Evolutionary conservation across 2,329 filamentous ascomycete genomes (phyloP).

Genomic region (Zymoseptoria tritici): DNA sequence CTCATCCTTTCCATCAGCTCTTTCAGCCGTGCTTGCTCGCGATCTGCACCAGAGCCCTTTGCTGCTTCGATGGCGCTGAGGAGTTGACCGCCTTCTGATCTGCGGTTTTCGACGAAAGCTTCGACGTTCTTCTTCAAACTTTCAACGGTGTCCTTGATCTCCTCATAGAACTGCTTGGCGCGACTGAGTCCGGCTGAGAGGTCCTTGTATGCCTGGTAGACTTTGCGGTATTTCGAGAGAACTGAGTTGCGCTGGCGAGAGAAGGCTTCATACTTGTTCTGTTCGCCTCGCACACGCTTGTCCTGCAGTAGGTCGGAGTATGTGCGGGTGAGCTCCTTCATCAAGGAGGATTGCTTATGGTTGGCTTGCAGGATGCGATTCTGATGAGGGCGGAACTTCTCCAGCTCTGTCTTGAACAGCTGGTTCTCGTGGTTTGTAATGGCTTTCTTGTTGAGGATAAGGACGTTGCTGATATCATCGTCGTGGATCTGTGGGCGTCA

Average conservation of each 20-base stretch:
- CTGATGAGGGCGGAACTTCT: slow-evolving; percentile 92
- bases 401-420: slow-evolving; percentile 90
- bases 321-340: slow-evolving; percentile 85
- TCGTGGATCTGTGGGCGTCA: slow-evolving; percentile 63
- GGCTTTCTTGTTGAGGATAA: slow-evolving; percentile 96
- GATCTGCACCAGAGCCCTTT: slow-evolving; percentile 62
- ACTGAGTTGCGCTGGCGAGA: slow-evolving; percentile 75
- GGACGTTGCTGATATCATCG: slow-evolving; percentile 93
- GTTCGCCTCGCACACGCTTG: slow-evolving; percentile 85
- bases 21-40: slow-evolving; percentile 76
- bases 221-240: slow-evolving; percentile 78
- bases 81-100: slow-evolving; percentile 83
- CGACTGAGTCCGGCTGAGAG: slow-evolving; percentile 77
- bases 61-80: slow-evolving; percentile 81
- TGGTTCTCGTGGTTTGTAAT: slow-evolving; percentile 87
- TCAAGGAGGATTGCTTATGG: slow-evolving; percentile 86
- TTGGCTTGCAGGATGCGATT: slow-evolving; percentile 85
- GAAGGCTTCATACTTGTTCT: slow-evolving; percentile 88
- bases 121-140: slow-evolving; percentile 53
- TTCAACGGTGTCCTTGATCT: slow-evolving; percentile 51
- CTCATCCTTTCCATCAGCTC: slow-evolving; percentile 95
- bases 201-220: slow-evolving; percentile 88
- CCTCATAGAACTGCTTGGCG: slow-evolving; percentile 86
- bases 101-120: slow-evolving; percentile 88
- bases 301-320: slow-evolving; percentile 89